Conservation (phyloP, 345 rosid genomes). For the Laguncularia racemosa region DNA sequence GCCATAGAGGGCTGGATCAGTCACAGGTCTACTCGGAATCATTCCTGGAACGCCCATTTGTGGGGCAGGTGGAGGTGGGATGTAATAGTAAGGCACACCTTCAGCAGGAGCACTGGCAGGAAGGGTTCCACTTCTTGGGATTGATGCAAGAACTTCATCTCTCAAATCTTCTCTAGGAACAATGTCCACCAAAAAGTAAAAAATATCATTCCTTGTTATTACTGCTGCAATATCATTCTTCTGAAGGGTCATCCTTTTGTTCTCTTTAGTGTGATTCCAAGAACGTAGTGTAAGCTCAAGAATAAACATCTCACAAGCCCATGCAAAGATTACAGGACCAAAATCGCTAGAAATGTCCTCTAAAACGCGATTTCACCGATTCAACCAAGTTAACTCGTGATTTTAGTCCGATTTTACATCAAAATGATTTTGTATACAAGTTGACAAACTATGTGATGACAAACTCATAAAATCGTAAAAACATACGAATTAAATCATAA, state of each 20-base stretch:
- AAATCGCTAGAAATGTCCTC: too few relatives aligned
- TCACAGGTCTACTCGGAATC: not conserved
- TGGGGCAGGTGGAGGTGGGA: not conserved
- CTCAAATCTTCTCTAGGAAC: not conserved
- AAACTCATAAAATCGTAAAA: too few relatives aligned
- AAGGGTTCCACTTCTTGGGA: too few relatives aligned
- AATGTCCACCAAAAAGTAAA: conserved; percentile 1
- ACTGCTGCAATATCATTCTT: conserved; percentile 27
- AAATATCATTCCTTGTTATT: conserved; percentile 1
- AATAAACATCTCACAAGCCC: conserved; percentile 3
- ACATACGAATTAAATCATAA: too few relatives aligned
- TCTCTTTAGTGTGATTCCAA: conserved; percentile 30
- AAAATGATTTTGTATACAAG: too few relatives aligned
- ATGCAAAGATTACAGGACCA: not conserved
- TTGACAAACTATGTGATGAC: too few relatives aligned
- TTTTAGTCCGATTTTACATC: too few relatives aligned
- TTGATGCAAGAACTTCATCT: not conserved
- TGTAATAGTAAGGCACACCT: not conserved
- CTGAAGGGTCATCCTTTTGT: conserved; percentile 23
- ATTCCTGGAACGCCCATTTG: not conserved
- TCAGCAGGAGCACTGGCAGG: not conserved
- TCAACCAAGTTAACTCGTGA: too few relatives aligned
- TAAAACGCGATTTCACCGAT: too few relatives aligned
- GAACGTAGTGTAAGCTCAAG: conserved; percentile 26
- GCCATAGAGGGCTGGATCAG: not conserved